Base-by-base conservation (phyloP, 2,329 filamentous ascomycete genomes). In the Didymella pomorum region DNA sequence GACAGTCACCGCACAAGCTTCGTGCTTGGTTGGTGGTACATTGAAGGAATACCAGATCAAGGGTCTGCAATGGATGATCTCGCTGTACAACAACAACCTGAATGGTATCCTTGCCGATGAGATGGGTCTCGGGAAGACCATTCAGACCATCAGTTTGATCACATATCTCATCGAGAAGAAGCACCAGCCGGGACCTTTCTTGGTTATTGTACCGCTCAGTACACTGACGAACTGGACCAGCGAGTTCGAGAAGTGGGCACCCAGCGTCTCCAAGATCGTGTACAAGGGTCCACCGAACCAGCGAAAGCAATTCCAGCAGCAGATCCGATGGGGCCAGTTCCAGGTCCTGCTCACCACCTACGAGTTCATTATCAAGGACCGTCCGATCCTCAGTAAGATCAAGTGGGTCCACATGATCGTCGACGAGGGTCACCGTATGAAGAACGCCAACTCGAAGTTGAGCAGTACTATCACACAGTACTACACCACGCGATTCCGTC, bases 371-470 rank as follows among this genome's bases (percentile, higher is more conserved):
- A 99, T 99, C 86, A 99, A 98, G 81, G 95, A 99, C 73, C 88
- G 95, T 33, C 94, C 94, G 0, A 84, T 99, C 67, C 82, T 99
- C 12, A 96, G 92, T 83, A 98, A 98, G 83, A 94, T 99, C 80
- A 98, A 98, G 80, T 99, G 95, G 95, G 90, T 97, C 71, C 95
- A 99, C 81, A 98, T 99, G 95, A 98, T 99, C 70, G 95, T 99
- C 66, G 95, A 99, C 71, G 95, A 99, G 83, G 95, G 95, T 80
- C 95, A 99, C 79, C 93, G 95, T 76, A 99, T 99, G 95, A 99
- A 99, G 86, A 99, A 99, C 79, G 86, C 92, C 28, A 89, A 95
- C 69, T 99, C 95, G 10, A 99, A 99, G 81, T 85, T 99, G 68
- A 97, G 92, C 78, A 92, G 89, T 66, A 98, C 95, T 4, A 92